Evolutionary conservation across 2,329 filamentous ascomycete species (phyloP).

Genomic region (Rhinocladiella similis): DNA sequence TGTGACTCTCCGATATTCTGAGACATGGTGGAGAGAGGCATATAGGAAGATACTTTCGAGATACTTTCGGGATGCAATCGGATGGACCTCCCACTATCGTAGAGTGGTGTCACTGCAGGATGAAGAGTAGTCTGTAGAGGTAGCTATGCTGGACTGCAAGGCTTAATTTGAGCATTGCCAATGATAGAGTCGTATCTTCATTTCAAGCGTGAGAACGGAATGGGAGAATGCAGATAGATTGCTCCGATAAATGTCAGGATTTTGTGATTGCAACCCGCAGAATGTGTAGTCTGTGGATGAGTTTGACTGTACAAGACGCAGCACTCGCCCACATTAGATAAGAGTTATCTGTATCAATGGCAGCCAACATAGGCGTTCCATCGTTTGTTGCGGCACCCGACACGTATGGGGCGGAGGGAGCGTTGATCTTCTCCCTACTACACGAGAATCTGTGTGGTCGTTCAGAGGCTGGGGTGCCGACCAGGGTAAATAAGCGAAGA

Average conservation of each 20-base stretch:
- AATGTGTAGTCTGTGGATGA: neutral
- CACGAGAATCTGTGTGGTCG: neutral
- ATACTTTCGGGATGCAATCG: neutral
- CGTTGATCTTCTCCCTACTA: neutral
- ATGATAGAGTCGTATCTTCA: neutral
- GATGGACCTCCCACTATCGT: constrained; percentile 16
- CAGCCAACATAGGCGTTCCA: neutral
- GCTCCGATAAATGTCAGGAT: constrained; percentile 1
- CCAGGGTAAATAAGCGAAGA: neutral
- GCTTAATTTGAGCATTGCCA: neutral
- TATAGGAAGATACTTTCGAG: neutral
- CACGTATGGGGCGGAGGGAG: neutral
- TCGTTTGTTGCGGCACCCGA: neutral
- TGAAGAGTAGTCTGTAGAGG: constrained; percentile 5
- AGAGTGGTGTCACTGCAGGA: constrained; percentile 14
- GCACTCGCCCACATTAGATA: neutral
- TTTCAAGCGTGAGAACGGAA: constrained; percentile 11
- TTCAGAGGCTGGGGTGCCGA: neutral
- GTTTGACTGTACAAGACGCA: neutral
- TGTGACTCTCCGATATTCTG: constrained; percentile 14
- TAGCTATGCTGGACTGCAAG: neutral
- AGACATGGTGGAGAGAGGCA: constrained; percentile 11
- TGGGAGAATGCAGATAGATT: constrained; percentile 16
- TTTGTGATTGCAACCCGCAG: neutral
- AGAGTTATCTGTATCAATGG: no score